phyloP scores from a whole-genome alignment of 2,329 filamentous ascomycete genomes.

The Scedosporium aurantiacum region DNA sequence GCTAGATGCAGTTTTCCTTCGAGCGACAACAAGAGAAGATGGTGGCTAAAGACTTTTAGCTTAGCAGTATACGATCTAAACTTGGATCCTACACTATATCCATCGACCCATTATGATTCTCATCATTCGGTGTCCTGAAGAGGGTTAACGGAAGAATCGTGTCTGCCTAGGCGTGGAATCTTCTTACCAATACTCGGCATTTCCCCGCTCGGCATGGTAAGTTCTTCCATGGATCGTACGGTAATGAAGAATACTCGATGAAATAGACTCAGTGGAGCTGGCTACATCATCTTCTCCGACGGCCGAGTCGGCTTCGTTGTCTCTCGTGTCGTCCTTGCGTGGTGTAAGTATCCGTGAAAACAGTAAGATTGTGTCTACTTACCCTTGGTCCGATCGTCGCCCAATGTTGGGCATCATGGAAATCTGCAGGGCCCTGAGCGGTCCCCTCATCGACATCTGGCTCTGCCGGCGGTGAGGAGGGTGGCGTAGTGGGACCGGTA shows the following conservation, averaged over 20 bases:
- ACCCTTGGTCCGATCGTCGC: too few species aligned
- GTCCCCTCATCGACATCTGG: too few species aligned
- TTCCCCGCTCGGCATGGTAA: constrained; percentile 18
- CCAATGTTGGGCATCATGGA: too few species aligned
- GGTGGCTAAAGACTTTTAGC: constrained; percentile 10
- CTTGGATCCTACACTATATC: constrained; percentile 13
- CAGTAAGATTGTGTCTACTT: too few species aligned
- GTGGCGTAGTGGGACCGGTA: too few species aligned
- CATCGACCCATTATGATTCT: constrained; percentile 8
- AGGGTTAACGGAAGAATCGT: neutral
- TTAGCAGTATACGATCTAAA: neutral
- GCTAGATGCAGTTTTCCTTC: constrained; percentile 15
- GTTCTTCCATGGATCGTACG: constrained; percentile 20
- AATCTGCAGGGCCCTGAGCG: too few species aligned
- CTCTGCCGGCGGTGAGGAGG: too few species aligned
- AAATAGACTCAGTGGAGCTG: constrained; percentile 18
- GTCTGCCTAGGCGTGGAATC: neutral
- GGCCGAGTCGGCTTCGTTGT: neutral
- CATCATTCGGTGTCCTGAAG: constrained; percentile 9
- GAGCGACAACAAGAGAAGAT: constrained; percentile 12
- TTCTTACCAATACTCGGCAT: constrained; percentile 17
- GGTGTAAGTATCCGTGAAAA: too few species aligned
- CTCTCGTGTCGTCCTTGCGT: neutral
- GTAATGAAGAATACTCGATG: constrained; percentile 19
- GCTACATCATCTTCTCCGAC: neutral